Conservation (phyloP, 2,329 filamentous ascomycete species). For the Xylariaceae sp. region DNA sequence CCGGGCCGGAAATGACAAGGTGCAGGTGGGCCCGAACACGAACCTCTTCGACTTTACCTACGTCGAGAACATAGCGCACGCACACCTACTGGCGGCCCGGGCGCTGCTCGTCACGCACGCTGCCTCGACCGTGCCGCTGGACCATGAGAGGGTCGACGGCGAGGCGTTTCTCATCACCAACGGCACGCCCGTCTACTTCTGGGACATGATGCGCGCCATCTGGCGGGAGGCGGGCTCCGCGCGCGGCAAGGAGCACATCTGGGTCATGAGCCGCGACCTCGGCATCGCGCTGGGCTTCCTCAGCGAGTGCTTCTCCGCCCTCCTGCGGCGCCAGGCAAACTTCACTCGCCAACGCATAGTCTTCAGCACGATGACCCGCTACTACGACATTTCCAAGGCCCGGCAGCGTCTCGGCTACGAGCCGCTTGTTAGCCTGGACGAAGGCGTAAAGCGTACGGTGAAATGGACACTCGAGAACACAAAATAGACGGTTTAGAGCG, state of each 20-base stretch:
- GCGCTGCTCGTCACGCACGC: constrained; percentile 61
- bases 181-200: constrained; percentile 81
- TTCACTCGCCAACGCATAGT: constrained; percentile 56
- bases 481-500: no score
- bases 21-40: constrained; percentile 70
- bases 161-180: constrained; percentile 90
- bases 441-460: constrained; percentile 54
- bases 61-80: constrained; percentile 62
- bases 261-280: constrained; percentile 47
- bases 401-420: constrained; percentile 63
- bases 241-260: constrained; percentile 48
- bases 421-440: constrained; percentile 60
- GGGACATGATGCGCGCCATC: constrained; percentile 76
- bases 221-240: constrained; percentile 59
- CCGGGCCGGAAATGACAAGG: constrained; percentile 60
- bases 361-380: constrained; percentile 69
- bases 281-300: constrained; percentile 48
- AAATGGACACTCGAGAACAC: constrained; percentile 50
- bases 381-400: constrained; percentile 73
- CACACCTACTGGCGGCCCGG: constrained; percentile 73
- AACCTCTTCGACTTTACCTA: constrained; percentile 63
- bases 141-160: constrained; percentile 71
- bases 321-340: constrained; percentile 48
- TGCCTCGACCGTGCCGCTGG: constrained; percentile 54
- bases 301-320: constrained; percentile 46